These are phyloP conservation scores for Tylopilus orsonianus DNA, from an alignment of 1,284 basidiomycete genomes.

Conservation along the genomic window DNA sequence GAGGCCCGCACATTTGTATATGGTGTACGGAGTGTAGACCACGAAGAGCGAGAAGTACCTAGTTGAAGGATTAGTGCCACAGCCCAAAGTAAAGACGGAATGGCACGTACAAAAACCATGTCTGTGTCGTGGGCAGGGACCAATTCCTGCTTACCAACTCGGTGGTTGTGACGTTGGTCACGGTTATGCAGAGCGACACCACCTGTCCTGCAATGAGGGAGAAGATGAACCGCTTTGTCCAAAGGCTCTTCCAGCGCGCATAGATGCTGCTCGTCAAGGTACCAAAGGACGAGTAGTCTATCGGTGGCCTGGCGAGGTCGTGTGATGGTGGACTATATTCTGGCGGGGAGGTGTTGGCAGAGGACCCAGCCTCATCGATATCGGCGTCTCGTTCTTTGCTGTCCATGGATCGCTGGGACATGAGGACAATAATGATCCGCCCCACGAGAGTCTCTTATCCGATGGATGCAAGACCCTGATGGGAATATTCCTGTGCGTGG, in stretches of 20 bases:
- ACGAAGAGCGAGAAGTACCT: slow-evolving; percentile 78
- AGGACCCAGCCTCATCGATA: slow-evolving; percentile 9
- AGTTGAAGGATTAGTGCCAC: slow-evolving; percentile 1
- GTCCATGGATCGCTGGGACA: slow-evolving; percentile 26
- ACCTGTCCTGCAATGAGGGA: slow-evolving; percentile 76
- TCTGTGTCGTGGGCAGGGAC: slow-evolving; percentile 77
- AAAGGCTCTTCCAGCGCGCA: slow-evolving; percentile 65
- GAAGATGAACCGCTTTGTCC: slow-evolving; percentile 69
- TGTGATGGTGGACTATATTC: background rate
- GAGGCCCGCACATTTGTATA: slow-evolving; percentile 65
- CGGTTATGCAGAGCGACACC: slow-evolving; percentile 82
- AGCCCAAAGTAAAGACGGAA: background rate
- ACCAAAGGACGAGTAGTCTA: slow-evolving; percentile 57
- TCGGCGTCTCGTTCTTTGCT: slow-evolving; percentile 22
- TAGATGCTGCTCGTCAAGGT: slow-evolving; percentile 54
- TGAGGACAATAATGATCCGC: background rate
- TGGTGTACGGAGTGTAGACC: slow-evolving; percentile 83
- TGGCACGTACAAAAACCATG: slow-evolving; percentile 75
- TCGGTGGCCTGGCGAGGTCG: slow-evolving; percentile 42
- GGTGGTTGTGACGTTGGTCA: slow-evolving; percentile 81
- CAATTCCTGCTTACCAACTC: slow-evolving; percentile 71
- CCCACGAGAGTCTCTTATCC: slow-evolving; percentile 15
- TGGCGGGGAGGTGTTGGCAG: background rate
- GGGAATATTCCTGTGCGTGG: slow-evolving; percentile 16
- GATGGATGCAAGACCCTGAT: slow-evolving; percentile 3